These are phyloP conservation scores for Plasmodium inui DNA, from an alignment of 169 alveolate genomes.

Conservation along the genomic window DNA sequence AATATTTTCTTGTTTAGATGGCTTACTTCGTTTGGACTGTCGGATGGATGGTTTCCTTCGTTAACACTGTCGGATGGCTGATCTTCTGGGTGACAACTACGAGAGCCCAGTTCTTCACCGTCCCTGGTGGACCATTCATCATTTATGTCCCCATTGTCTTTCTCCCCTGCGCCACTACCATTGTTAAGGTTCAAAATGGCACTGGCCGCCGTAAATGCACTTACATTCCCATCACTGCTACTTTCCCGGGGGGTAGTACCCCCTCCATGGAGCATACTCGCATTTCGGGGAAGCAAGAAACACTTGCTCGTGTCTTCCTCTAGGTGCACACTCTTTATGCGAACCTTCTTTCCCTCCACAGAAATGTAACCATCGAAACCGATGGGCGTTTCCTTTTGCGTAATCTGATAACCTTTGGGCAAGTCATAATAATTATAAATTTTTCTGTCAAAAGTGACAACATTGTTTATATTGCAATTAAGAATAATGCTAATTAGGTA, in stretches of 20 bases:
- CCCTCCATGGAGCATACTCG: background rate
- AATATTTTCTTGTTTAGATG: conserved; percentile 6
- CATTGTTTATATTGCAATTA: conserved; percentile 72
- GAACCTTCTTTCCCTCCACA: conserved; percentile 61
- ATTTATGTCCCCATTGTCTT: background rate
- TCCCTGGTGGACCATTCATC: background rate
- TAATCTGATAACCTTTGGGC: conserved; percentile 86
- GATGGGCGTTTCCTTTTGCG: conserved; percentile 81
- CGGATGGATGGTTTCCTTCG: no score
- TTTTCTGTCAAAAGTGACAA: conserved; percentile 81
- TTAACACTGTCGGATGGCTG: no score
- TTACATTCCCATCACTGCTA: background rate
- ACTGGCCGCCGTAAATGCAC: background rate
- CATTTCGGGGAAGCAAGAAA: background rate
- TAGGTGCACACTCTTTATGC: conserved; percentile 76
- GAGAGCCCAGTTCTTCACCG: background rate
- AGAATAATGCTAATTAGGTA: conserved; percentile 75
- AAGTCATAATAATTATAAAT: conserved; percentile 83
- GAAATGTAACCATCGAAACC: conserved; percentile 80
- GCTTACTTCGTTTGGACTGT: background rate
- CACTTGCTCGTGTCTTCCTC: conserved; percentile 87
- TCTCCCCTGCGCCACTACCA: background rate
- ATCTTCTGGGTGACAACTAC: background rate
- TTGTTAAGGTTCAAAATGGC: background rate
- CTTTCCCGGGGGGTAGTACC: background rate